Evolutionary conservation across 2,329 filamentous ascomycete genomes (phyloP).

Genomic region (Trichoderma harzianum): DNA sequence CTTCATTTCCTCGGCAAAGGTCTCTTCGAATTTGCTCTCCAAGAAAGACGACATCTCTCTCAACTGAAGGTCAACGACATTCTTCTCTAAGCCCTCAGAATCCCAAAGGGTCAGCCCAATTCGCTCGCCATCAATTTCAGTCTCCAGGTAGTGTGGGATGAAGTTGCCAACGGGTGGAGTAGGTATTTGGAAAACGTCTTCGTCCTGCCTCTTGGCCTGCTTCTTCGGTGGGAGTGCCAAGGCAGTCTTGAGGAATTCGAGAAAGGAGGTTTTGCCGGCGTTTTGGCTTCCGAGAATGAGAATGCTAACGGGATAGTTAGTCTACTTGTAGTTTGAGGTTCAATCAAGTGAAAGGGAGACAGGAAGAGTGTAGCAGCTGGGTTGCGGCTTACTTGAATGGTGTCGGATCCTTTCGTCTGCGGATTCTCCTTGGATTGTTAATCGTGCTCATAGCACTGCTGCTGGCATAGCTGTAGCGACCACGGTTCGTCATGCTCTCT

Average conservation of each 20-base stretch:
- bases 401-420: constrained; percentile 93
- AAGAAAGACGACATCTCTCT: constrained; percentile 88
- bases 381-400: constrained; percentile 83
- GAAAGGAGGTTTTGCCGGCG: constrained; percentile 93
- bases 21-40: constrained; percentile 98
- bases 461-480: constrained; percentile 93
- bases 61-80: constrained; percentile 89
- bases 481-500: constrained; percentile 95
- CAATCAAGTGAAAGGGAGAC: not conserved
- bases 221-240: constrained; percentile 81
- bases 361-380: not conserved
- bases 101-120: constrained; percentile 95
- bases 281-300: constrained; percentile 84
- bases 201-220: constrained; percentile 53
- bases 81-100: constrained; percentile 91
- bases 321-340: not conserved
- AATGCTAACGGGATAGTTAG: constrained; percentile 54
- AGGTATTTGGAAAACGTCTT: constrained; percentile 56
- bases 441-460: constrained; percentile 86
- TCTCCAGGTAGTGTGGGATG: constrained; percentile 85
- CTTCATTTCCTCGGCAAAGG: constrained; percentile 96
- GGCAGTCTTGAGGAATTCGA: constrained; percentile 88
- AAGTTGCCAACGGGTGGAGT: constrained; percentile 65
- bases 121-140: constrained; percentile 87
- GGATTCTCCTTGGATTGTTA: constrained; percentile 87